Percentiles rank a stretch among this genome's conserved stretches.
These are phyloP conservation scores for Glebionis coronaria DNA, from an alignment of 129 eudicot species.

Conservation along the genomic window DNA sequence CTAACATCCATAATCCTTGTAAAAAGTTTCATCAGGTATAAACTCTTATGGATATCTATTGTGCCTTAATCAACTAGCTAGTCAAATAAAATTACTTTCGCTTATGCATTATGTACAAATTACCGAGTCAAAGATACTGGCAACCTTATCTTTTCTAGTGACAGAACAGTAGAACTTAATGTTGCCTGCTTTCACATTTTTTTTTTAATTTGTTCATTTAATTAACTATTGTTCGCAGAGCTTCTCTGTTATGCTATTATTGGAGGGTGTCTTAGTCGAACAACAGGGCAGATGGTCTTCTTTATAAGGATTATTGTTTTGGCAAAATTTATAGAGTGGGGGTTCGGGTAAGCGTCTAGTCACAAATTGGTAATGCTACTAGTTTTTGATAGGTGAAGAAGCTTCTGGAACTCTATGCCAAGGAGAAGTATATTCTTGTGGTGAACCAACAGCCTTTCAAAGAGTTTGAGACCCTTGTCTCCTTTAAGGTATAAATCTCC, in stretches of 20 bases:
- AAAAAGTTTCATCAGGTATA: neutral
- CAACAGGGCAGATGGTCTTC: neutral
- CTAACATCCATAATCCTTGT: neutral
- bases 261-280: slow-evolving; percentile 1
- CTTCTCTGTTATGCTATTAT: neutral
- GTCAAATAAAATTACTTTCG: too few species aligned
- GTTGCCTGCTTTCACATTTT: neutral
- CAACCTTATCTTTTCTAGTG: neutral
- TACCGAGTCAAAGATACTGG: too few species aligned
- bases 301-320: too few species aligned
- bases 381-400: slow-evolving; percentile 44
- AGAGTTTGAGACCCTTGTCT: slow-evolving; percentile 63
- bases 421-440: slow-evolving; percentile 72
- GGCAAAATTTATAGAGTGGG: neutral
- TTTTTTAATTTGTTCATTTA: too few species aligned
- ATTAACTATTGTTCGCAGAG: too few species aligned
- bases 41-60: too few species aligned
- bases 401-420: slow-evolving; percentile 56
- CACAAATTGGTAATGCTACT: neutral
- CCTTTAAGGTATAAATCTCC: slow-evolving; percentile 67
- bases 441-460: slow-evolving; percentile 50
- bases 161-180: neutral
- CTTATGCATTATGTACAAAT: too few species aligned
- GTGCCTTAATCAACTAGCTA: too few species aligned
- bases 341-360: neutral